phyloP scores from a whole-genome alignment of 2,329 filamentous ascomycete species.

The Pseudogymnoascus sp. region DNA sequence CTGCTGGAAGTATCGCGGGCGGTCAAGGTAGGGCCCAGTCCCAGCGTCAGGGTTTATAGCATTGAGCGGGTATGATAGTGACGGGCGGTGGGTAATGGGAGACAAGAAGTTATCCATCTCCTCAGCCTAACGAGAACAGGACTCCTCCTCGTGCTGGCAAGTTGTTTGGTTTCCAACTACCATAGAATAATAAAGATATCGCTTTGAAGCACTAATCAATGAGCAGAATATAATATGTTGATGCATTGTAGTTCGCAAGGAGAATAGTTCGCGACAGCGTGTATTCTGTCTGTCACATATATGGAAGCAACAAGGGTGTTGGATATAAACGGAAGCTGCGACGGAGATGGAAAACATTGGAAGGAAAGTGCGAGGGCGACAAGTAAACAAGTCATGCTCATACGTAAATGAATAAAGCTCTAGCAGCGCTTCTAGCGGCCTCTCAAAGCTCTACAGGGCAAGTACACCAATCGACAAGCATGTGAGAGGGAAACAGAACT shows the following conservation, averaged over 20 bases:
- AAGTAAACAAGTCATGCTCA: neutral
- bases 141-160: neutral
- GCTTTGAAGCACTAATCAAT: neutral
- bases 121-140: neutral
- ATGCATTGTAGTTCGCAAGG: neutral
- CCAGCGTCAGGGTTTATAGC: neutral
- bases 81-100: neutral
- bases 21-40: neutral
- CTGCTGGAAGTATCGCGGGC: slow-evolving; percentile 2
- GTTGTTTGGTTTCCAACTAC: neutral
- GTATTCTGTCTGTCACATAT: neutral
- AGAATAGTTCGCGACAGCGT: neutral
- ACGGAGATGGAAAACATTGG: neutral
- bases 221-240: neutral
- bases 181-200: neutral
- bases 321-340: neutral
- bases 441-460: neutral
- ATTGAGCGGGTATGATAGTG: neutral
- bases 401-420: neutral
- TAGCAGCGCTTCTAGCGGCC: neutral
- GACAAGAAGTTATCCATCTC: neutral
- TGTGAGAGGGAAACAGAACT: neutral
- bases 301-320: neutral
- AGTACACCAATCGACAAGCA: neutral
- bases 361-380: neutral